phyloP scores from a whole-genome alignment of 345 rosid genomes.

The Psidium friedrichsthalianum region DNA sequence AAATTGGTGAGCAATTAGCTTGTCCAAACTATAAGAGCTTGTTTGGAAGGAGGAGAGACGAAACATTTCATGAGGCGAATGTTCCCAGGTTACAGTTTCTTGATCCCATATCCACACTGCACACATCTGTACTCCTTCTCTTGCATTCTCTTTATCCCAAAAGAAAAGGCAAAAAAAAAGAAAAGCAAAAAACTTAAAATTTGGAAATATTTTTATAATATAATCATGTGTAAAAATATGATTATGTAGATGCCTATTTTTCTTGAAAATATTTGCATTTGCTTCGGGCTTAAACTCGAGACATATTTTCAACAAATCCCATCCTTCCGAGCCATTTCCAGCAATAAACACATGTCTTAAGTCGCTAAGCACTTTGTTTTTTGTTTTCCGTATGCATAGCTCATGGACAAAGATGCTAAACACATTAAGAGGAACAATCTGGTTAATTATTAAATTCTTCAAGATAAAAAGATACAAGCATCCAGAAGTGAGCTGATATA shows the following conservation, averaged over 20 bases:
- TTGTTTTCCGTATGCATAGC: background rate
- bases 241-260: too few relatives aligned
- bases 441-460: background rate
- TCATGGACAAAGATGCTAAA: background rate
- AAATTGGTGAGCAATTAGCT: background rate
- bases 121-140: constrained; percentile 44
- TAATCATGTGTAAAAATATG: too few relatives aligned
- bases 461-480: constrained; percentile 55
- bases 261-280: too few relatives aligned
- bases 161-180: background rate
- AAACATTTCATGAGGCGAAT: constrained; percentile 67
- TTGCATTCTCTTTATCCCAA: background rate
- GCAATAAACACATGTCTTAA: constrained; percentile 45
- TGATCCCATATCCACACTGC: constrained; percentile 45
- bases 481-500: too few relatives aligned
- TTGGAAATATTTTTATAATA: background rate
- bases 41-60: background rate
- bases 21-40: background rate
- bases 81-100: constrained; percentile 52
- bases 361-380: constrained; percentile 20
- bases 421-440: background rate
- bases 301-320: constrained; percentile 11
- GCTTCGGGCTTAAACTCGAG: too few relatives aligned
- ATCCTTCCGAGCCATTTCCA: constrained; percentile 26
- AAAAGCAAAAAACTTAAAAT: background rate